Base-by-base conservation (phyloP, 2,329 filamentous ascomycete species). In the Magnaporthiopsis rhizophila region DNA sequence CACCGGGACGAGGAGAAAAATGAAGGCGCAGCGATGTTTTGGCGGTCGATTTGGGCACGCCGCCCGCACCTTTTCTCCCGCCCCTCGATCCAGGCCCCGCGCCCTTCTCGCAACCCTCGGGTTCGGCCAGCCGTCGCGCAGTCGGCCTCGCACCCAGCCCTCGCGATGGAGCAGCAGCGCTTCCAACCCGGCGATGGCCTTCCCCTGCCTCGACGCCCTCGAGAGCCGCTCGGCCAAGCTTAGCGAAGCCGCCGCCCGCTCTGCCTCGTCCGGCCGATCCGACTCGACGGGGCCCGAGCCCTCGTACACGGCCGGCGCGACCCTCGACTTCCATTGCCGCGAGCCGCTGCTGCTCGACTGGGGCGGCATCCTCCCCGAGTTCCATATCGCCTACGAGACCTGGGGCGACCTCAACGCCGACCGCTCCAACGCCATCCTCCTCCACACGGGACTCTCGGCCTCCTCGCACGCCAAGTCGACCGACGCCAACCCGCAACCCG, bases 401-500 rank as follows among this genome's bases (percentile, higher is more conserved):
- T 98, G 94, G 94, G 94, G 94, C 3, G 79, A 79, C 45, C 79
- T 96, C 74, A 96, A 97, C 72, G 78, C 81, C 24, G 87, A 92
- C 76, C 89, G 85, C 75, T 91, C 86, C 73, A 99, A 99, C 75
- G 92, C 88, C 4, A 95, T 99, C 67, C 83, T 99, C 11, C 79
- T 99, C 2, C 92, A 98, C 74, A 99, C 95, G 0, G 95, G 95
- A 11, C 83, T 99, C 6, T 97, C 93, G 0, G 95, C 95, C n/a
- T 97, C 93, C 8, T 98, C 93, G 65, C 95, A 99, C 77, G 95
- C 95, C 2, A 93, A 93, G 73, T 97, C 92, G 65, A 98, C 94
- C n/a, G 82, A 85, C 63, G 80, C 82, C 12, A 99, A 99, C 74
- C 85, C 91, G 0, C 90, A 93, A 74, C 89, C 92, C 0, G 95